Conservation (phyloP, 2,329 filamentous ascomycete genomes). For the Colletotrichum agaves region DNA sequence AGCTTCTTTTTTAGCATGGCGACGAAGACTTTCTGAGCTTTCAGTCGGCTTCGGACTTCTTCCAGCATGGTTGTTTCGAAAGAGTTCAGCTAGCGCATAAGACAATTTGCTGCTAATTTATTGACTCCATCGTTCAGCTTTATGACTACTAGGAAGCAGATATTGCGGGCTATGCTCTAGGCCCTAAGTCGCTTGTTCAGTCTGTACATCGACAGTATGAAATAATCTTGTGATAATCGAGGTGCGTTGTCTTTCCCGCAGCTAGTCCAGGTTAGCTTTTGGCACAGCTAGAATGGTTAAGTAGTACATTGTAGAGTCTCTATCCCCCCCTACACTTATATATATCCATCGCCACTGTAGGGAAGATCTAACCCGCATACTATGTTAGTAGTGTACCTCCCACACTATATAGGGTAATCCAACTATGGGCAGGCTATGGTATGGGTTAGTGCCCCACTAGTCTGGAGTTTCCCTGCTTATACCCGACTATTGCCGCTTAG, state of each 20-base stretch:
- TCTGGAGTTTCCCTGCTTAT: no score
- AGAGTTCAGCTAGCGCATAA: background rate
- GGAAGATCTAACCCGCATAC: no score
- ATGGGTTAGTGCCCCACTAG: no score
- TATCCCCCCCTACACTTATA: background rate
- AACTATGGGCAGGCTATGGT: no score
- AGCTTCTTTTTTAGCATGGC: background rate
- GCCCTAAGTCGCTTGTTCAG: background rate
- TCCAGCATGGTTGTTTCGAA: background rate
- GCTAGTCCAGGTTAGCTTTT: background rate
- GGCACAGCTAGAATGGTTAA: background rate
- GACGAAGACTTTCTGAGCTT: background rate
- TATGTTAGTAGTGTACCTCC: no score
- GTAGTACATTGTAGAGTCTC: background rate
- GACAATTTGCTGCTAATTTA: background rate
- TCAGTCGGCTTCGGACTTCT: background rate
- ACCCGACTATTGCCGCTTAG: no score
- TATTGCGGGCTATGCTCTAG: background rate
- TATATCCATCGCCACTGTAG: background rate
- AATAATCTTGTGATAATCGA: background rate
- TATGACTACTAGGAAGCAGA: background rate
- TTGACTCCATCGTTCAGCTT: background rate
- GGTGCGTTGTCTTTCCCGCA: background rate
- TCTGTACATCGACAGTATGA: background rate
- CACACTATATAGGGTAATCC: no score